Evolutionary conservation across 805 yeast genomes (phyloP), one percentile per base, ranked within the genome.

Genomic region (Dipodascus albidus): DNA sequence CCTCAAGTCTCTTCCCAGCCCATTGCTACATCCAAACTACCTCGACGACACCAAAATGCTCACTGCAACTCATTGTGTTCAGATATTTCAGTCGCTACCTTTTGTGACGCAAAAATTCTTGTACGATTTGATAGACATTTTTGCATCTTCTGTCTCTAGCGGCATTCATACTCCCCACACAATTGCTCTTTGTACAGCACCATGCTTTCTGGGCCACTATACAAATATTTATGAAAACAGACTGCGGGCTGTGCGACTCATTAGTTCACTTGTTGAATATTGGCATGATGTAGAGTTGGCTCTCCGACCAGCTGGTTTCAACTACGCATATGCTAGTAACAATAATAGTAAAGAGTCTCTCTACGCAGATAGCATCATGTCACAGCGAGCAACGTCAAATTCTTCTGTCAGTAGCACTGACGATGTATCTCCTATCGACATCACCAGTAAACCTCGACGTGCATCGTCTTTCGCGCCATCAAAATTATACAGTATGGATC

Each of bases 41-140:
- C 74, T 84, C 11, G 60, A 64, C 3, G 64, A 81, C 53, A 89
- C 88, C 2, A 70, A 82, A 17, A 63, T 61, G 22, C 85, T 80
- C 61, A 75, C 74, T 50, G 61, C 68, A 33, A 70, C 70, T 3
- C 77, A 75, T 62, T 54, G 54, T 17, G 42, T 52, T 31, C 49
- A 9, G 59, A 60, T 47, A 65, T 78, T 33, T 55, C 31, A 23
- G 21, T 44, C 51, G 15, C 44, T 60, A 21, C 49, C 59, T n/a
- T 49, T 47, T 1, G 22, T 38, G 11, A 53, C 59, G 14, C 14
- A 65, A 67, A 52, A 69, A n/a, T 52, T 70, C 3, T 53, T 74
- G 2, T 57, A 63, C 4, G 69, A 77, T n/a, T 63, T 81, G 41
- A 69, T 77, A 38, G 80, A 77, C 57, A 60, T 82, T 4, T 69